phyloP scores from a whole-genome alignment of 371 early-diverging fungal species.

The Entomophthora muscae region DNA sequence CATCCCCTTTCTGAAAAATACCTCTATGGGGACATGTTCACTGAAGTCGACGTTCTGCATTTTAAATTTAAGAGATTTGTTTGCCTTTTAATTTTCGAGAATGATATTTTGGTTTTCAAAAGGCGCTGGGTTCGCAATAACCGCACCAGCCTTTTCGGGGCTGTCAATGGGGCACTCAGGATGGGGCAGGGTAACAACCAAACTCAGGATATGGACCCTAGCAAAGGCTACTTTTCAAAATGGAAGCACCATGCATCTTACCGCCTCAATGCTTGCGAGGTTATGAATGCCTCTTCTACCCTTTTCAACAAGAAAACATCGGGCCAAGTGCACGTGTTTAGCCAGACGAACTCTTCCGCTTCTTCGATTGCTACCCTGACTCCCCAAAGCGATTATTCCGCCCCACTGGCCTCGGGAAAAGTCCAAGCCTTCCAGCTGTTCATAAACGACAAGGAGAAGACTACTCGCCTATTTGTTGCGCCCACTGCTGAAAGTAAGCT shows the following conservation, averaged over 20 bases:
- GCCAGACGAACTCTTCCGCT: constrained; percentile 21
- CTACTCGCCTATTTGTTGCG: constrained; percentile 16
- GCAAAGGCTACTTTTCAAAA: constrained; percentile 37
- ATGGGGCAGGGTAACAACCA: constrained; percentile 12
- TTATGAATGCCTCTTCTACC: constrained; percentile 18
- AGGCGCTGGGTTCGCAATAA: constrained; percentile 31
- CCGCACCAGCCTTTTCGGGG: constrained; percentile 23
- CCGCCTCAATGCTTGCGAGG: constrained; percentile 29
- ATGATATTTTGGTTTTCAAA: constrained; percentile 34
- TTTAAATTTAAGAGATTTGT: constrained; percentile 38
- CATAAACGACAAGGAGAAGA: constrained; percentile 13
- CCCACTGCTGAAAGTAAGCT: constrained; percentile 18
- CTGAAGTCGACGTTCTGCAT: constrained; percentile 30
- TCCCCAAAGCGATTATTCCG: constrained; percentile 14
- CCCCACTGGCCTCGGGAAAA: constrained; percentile 18
- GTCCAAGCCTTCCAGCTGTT: constrained; percentile 22
- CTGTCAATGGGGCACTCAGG: constrained; percentile 22
- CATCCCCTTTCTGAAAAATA: constrained; percentile 19
- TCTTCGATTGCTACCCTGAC: constrained; percentile 12
- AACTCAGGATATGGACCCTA: constrained; percentile 7
- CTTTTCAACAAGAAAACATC: constrained; percentile 14
- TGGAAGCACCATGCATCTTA: constrained; percentile 43
- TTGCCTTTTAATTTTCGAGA: constrained; percentile 37
- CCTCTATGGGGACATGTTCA: constrained; percentile 41
- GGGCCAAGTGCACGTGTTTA: constrained; percentile 25